Percentiles rank a stretch among this genome's conserved stretches.
phyloP scores from a whole-genome alignment of 768 basidiomycete species.

The Ephemerocybe angulata region DNA sequence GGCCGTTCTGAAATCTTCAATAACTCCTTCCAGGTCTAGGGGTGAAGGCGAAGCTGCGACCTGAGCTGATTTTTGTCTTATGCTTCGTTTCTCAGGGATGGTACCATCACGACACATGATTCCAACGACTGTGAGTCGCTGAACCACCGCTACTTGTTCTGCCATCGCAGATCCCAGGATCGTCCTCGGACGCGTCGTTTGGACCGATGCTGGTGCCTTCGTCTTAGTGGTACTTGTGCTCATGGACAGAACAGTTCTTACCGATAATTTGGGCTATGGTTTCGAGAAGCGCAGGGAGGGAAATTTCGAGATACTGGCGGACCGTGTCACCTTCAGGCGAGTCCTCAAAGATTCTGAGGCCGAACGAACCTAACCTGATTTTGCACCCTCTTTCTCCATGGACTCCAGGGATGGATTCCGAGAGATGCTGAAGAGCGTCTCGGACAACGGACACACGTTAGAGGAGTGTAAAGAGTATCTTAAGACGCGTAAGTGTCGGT shows the following conservation, averaged over 20 bases:
- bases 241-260: constrained; percentile 47
- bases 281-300: constrained; percentile 64
- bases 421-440: constrained; percentile 80
- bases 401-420: constrained; percentile 88
- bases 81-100: constrained; percentile 58
- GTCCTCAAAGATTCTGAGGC: constrained; percentile 13
- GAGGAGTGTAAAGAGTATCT: constrained; percentile 82
- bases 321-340: constrained; percentile 67
- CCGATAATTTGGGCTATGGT: constrained; percentile 89
- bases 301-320: constrained; percentile 70
- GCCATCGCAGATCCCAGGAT: constrained; percentile 1
- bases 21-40: not conserved
- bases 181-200: not conserved
- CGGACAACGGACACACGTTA: constrained; percentile 70
- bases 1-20: constrained; percentile 5
- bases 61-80: not conserved
- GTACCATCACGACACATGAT: constrained; percentile 89
- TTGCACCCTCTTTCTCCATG: no score
- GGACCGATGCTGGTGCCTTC: not conserved
- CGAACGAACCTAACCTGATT: no score
- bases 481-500: constrained; percentile 50
- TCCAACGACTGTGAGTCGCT: constrained; percentile 82
- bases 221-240: not conserved
- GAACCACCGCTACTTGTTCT: not conserved
- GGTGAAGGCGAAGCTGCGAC: no score